phyloP scores from a whole-genome alignment of 495 filamentous ascomycete species.

The Talaromyces ruber region DNA sequence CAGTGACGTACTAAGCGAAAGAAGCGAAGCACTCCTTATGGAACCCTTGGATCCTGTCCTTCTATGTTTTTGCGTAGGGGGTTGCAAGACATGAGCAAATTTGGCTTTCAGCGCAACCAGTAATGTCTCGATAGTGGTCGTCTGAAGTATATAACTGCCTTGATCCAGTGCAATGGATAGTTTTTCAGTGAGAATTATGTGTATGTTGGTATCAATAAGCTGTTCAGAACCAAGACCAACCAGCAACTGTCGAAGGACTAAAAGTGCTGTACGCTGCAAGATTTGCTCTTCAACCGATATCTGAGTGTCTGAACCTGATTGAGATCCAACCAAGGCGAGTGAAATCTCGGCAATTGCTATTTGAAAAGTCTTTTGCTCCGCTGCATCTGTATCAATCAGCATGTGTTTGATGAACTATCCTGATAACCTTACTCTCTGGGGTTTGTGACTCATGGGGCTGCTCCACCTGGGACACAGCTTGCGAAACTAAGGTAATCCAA shows the following conservation, averaged over 20 bases:
- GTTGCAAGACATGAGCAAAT: slow-evolving; percentile 37
- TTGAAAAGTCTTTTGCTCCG: slow-evolving; percentile 27
- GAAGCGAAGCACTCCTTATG: slow-evolving; percentile 34
- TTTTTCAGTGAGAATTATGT: slow-evolving; percentile 61
- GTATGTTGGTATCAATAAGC: slow-evolving; percentile 61
- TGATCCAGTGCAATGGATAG: slow-evolving; percentile 55
- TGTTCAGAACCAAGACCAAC: slow-evolving; percentile 58
- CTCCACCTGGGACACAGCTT: slow-evolving; percentile 23
- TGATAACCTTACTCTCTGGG: slow-evolving; percentile 24
- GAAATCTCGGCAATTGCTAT: slow-evolving; percentile 27
- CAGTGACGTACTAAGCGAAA: slow-evolving; percentile 41
- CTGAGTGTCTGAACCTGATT: slow-evolving; percentile 7
- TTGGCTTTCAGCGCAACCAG: slow-evolving; percentile 61
- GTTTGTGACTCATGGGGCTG: slow-evolving; percentile 18
- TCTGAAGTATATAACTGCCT: slow-evolving; percentile 47
- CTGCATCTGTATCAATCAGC: slow-evolving; percentile 15
- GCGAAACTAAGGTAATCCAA: slow-evolving; percentile 31
- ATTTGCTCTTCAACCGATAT: slow-evolving; percentile 22
- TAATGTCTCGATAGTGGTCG: slow-evolving; percentile 65
- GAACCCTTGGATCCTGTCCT: slow-evolving; percentile 36
- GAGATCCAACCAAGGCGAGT: slow-evolving; percentile 23
- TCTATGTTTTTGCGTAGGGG: slow-evolving; percentile 31
- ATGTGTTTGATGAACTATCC: neutral
- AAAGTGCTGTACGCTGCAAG: slow-evolving; percentile 61
- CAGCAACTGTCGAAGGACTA: slow-evolving; percentile 67